Evolutionary conservation across 352 stramenopile species (phyloP), one percentile per base, ranked within the genome.

Genomic region (Pythium grandisporangium): DNA sequence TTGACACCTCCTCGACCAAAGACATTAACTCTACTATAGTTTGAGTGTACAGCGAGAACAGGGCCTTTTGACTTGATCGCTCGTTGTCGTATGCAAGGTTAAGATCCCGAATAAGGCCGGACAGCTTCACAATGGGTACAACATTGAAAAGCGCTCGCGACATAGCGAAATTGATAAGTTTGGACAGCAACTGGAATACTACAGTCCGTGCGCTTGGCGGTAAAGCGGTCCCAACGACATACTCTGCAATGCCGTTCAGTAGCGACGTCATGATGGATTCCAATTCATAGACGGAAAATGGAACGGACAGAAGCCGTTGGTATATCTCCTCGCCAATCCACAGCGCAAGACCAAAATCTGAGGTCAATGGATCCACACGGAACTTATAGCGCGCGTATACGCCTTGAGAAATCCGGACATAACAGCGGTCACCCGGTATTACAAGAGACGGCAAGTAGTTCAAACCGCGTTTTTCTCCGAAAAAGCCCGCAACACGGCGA

Each of bases 381-480:
- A 90, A 82, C 46, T 90, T 90, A 56, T 90, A 90, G 20, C 74
- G 64, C 20, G 72, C 73, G 34, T 86, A 90, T 12, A 63, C 47
- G 6, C 66, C 71, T 29, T 84, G 65, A 3, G 66, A 67, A 5
- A 77, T 70, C 32, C 70, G 69, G 14, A 86, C 64, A 41, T 73
- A 90, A 45, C 77, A 87, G 23, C 51, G 56, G 30, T 86, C 70
- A 8, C 71, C 67, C 11, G 66, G 51, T 12, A 90, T 51, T 2
- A 85, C 58, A 2, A 90, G 48, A 12, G 73, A 65, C 11, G 74
- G 70, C 3, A 90, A 48, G 40, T 81, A 78, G 37, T 63, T 86
- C 17, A 87, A 51, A 2, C 74, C 74, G 21, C 68, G 69, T 35
- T 83, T 84, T 22, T 85, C 74, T 4, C 69, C 74, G 43, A 84